Conservation (phyloP, 2,329 filamentous ascomycete genomes). For the Juglanconis oblonga region DNA sequence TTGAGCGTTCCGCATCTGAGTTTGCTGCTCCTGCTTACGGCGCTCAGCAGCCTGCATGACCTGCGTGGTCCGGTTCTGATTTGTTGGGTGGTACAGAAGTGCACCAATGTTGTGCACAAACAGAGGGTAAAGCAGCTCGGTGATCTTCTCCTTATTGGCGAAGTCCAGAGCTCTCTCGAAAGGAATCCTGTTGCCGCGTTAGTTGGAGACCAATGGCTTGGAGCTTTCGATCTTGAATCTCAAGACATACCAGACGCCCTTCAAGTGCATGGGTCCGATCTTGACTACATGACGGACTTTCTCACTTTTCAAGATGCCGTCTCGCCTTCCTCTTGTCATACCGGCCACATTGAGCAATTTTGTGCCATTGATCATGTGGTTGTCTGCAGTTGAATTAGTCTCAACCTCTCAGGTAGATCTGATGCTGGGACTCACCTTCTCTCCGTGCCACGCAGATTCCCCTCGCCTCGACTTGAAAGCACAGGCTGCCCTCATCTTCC, state of each 20-base stretch:
- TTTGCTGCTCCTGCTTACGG: slow-evolving; percentile 67
- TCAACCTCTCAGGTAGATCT: background rate
- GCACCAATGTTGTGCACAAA: slow-evolving; percentile 98
- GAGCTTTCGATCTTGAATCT: background rate
- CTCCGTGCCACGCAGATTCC: slow-evolving; percentile 92
- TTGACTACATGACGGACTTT: slow-evolving; percentile 97
- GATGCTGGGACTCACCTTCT: slow-evolving; percentile 62
- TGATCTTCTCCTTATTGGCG: slow-evolving; percentile 99
- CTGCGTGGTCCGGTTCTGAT: slow-evolving; percentile 76
- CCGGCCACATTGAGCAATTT: slow-evolving; percentile 96
- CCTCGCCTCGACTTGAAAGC: slow-evolving; percentile 95
- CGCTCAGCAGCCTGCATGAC: slow-evolving; percentile 84
- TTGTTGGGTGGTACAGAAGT: slow-evolving; percentile 88
- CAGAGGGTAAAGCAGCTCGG: slow-evolving; percentile 87
- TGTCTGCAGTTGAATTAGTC: slow-evolving; percentile 56
- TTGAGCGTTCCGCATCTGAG: slow-evolving; percentile 60
- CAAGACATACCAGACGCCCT: slow-evolving; percentile 82
- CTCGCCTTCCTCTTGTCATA: slow-evolving; percentile 92
- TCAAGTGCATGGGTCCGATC: slow-evolving; percentile 98
- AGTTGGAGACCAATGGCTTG: background rate
- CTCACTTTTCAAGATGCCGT: slow-evolving; percentile 96
- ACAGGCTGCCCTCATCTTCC: slow-evolving; percentile 97
- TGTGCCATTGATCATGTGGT: slow-evolving; percentile 99
- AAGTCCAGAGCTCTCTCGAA: slow-evolving; percentile 98
- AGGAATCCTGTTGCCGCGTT: slow-evolving; percentile 70